Percentiles rank a stretch among this genome's conserved stretches.
Conservation (phyloP, 208 protist species). For the Angomonas ambiguus region DNA sequence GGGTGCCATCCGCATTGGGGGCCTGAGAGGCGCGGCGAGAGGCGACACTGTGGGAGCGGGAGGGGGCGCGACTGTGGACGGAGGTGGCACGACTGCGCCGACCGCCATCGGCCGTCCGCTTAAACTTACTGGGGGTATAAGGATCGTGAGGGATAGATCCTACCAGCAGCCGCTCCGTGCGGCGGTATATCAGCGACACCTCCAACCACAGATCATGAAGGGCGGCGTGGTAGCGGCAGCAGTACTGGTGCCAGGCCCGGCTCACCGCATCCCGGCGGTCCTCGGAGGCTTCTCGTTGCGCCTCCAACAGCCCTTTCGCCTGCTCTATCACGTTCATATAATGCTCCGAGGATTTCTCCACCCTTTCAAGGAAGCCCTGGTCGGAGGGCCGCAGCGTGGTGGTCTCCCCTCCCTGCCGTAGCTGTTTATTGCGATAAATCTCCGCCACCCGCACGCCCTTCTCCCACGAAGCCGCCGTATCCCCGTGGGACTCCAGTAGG, state of each 20-base stretch:
- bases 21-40: background rate
- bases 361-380: background rate
- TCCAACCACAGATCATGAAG: background rate
- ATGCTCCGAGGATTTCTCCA: background rate
- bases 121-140: background rate
- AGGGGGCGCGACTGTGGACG: background rate
- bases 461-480: background rate
- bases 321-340: background rate
- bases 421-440: constrained; percentile 1
- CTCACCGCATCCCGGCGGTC: background rate
- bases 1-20: background rate
- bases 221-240: background rate
- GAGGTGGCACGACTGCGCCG: background rate
- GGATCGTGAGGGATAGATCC: background rate
- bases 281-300: constrained; percentile 11
- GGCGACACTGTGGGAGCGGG: background rate
- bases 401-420: background rate
- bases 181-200: background rate
- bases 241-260: constrained; percentile 8
- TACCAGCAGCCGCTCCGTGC: background rate
- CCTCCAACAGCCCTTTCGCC: constrained; percentile 6
- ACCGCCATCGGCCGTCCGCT: background rate
- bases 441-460: background rate
- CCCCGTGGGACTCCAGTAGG: background rate
- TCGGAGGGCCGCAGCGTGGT: background rate